phyloP scores from a whole-genome alignment of 2,329 filamentous ascomycete genomes.

The Penicillium expansum region DNA sequence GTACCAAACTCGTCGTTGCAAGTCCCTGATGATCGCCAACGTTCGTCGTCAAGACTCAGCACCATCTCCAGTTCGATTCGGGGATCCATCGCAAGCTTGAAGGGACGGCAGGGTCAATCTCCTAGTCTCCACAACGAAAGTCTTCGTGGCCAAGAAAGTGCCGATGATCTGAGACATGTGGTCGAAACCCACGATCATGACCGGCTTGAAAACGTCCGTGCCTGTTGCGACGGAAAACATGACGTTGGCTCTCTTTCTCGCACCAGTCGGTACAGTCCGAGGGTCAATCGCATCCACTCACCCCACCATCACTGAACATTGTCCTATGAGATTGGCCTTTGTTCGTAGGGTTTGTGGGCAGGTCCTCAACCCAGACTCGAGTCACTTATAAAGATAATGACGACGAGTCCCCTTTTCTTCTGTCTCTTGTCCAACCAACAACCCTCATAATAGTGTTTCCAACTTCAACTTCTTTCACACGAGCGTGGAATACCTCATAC shows the following conservation, averaged over 20 bases:
- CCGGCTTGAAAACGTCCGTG: slow-evolving; percentile 87
- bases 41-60: slow-evolving; percentile 48
- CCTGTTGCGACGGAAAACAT: slow-evolving; percentile 91
- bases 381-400: slow-evolving; percentile 20
- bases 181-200: slow-evolving; percentile 68
- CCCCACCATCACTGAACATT: slow-evolving; percentile 29
- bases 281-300: slow-evolving; percentile 38
- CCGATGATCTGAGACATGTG: slow-evolving; percentile 76
- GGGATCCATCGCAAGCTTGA: slow-evolving; percentile 51
- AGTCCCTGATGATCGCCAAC: slow-evolving; percentile 38
- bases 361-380: slow-evolving; percentile 24
- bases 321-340: slow-evolving; percentile 12
- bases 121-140: slow-evolving; percentile 41
- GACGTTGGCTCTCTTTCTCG: slow-evolving; percentile 56
- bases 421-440: slow-evolving; percentile 12
- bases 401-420: slow-evolving; percentile 23
- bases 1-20: slow-evolving; percentile 35
- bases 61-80: slow-evolving; percentile 49
- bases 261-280: slow-evolving; percentile 43
- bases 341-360: slow-evolving; percentile 25
- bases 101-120: slow-evolving; percentile 41
- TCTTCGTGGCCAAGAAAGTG: slow-evolving; percentile 62
- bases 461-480: not conserved
- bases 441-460: slow-evolving; percentile 6
- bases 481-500: not conserved